Conservation (phyloP, 2,329 filamentous ascomycete genomes). For the Karstenula rhodostoma region DNA sequence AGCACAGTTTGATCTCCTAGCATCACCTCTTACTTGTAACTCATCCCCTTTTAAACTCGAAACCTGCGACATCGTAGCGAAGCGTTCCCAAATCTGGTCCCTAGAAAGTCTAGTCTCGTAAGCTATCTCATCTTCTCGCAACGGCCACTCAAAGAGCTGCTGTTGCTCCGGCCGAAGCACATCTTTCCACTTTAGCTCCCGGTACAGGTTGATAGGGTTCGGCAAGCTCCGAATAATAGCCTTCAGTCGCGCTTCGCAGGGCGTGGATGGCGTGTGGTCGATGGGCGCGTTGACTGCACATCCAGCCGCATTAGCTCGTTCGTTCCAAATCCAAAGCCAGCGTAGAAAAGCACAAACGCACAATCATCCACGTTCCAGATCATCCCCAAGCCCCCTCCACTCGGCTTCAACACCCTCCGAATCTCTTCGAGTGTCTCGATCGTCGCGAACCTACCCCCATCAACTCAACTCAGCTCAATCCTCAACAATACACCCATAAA, state of each 20-base stretch:
- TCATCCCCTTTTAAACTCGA: background rate
- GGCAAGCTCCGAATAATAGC: constrained; percentile 7
- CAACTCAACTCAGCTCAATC: background rate
- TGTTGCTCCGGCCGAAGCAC: constrained; percentile 1
- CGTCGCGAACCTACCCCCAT: constrained; percentile 1
- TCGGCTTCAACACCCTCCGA: background rate
- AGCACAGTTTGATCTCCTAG: background rate
- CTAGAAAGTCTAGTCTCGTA: background rate
- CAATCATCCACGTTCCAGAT: constrained; percentile 10
- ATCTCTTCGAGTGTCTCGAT: background rate
- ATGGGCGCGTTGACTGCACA: constrained; percentile 7
- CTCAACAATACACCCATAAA: background rate
- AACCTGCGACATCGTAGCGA: constrained; percentile 8
- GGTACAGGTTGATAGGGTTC: constrained; percentile 8
- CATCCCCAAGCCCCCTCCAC: constrained; percentile 1
- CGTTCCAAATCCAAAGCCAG: background rate
- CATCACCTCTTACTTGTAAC: background rate
- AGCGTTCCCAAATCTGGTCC: constrained; percentile 3
- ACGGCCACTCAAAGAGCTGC: background rate
- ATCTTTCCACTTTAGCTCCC: constrained; percentile 11
- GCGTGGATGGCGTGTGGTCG: constrained; percentile 3
- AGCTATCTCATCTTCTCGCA: background rate
- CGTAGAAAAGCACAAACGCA: background rate
- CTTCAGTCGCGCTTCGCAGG: constrained; percentile 7
- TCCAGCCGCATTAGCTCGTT: background rate